phyloP scores from a whole-genome alignment of 257 asterid species.

The Leonotis leonurus region DNA sequence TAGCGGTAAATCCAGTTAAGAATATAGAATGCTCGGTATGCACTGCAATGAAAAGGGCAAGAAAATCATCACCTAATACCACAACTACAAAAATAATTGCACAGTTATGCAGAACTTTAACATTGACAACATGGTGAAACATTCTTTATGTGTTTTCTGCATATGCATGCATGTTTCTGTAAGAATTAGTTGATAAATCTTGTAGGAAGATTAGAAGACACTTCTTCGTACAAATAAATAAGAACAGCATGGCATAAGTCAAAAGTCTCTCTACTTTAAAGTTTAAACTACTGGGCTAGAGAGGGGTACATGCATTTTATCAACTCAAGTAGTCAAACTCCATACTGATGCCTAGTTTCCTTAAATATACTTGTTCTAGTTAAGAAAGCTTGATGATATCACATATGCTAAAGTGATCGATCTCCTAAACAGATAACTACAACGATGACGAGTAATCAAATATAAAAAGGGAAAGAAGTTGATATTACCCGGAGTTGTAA shows the following conservation, averaged over 20 bases:
- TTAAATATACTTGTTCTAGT: neutral
- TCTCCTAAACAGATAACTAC: neutral
- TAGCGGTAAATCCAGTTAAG: slow-evolving; percentile 90
- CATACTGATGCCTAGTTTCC: neutral
- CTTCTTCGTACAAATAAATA: neutral
- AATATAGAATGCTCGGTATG: slow-evolving; percentile 68
- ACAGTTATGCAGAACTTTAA: neutral
- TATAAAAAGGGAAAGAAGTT: neutral
- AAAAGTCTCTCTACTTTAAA: no score
- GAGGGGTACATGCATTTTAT: neutral
- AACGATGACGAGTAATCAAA: neutral
- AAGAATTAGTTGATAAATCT: neutral
- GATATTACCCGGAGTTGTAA: neutral
- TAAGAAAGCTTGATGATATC: neutral
- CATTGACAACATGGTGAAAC: neutral
- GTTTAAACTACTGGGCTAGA: no score
- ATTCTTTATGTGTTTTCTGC: neutral
- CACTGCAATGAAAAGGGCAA: slow-evolving; percentile 42
- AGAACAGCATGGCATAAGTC: neutral
- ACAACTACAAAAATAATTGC: neutral
- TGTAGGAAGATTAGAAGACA: neutral
- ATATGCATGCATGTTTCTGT: neutral
- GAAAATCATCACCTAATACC: slow-evolving; percentile 5
- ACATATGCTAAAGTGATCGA: neutral
- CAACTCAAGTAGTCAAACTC: neutral